These are phyloP conservation scores for Neurospora sp. DNA, from an alignment of 2,329 filamentous ascomycete species.

Conservation along the genomic window DNA sequence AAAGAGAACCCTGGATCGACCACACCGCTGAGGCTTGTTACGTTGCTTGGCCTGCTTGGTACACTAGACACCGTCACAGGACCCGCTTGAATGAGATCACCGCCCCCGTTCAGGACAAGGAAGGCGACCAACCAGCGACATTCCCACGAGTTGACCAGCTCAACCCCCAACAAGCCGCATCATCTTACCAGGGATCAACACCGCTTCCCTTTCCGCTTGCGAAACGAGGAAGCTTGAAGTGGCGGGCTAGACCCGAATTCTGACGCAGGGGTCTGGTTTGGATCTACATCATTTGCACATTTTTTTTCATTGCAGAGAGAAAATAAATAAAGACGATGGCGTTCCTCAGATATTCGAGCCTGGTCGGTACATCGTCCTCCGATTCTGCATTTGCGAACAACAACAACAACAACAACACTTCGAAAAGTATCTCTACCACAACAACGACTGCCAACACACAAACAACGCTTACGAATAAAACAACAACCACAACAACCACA, in stretches of 20 bases:
- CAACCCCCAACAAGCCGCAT: not conserved
- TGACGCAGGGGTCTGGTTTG: not conserved
- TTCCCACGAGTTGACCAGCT: not conserved
- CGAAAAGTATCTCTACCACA: not conserved
- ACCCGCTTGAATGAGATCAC: not conserved
- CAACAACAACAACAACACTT: not conserved
- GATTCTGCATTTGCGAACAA: not conserved
- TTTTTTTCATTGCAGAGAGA: not conserved
- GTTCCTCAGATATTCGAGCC: not conserved
- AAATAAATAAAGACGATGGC: not conserved
- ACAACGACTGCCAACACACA: not conserved
- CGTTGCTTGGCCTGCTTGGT: not conserved
- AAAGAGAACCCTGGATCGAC: not conserved
- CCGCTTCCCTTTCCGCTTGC: not conserved
- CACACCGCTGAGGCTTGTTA: not conserved
- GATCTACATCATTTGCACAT: not conserved
- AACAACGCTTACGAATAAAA: not conserved
- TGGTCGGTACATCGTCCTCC: not conserved
- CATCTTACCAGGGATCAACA: not conserved
- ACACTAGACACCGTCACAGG: not conserved
- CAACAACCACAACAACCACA: not conserved
- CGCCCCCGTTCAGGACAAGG: not conserved
- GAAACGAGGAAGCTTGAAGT: not conserved
- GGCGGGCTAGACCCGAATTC: not conserved
- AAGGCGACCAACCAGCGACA: not conserved